A percentile compares a stretch with the other conserved stretches of the same genome.
Conservation (phyloP, 345 rosid genomes). For the thale cress (Arabidopsis thaliana) region TAIR10.1 NC_003074.8:4078501-4079000, state of each 20-base stretch:
- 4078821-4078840: conserved; percentile 1
- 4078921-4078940: conserved; percentile 30
- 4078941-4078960: conserved; percentile 19
- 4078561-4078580: not conserved
- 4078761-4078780: not conserved
- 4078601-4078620: not conserved
- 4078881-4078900: conserved; percentile 42
- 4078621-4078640: conserved; percentile 13
- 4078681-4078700: not conserved
- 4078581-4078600: not conserved
- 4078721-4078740: conserved; percentile 29
- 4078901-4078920: conserved; percentile 35
- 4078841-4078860: conserved; percentile 20
- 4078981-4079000: conserved; percentile 30
- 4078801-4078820: conserved; percentile 7
- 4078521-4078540: conserved; percentile 21
- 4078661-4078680: conserved; percentile 13
- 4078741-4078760: conserved; percentile 32
- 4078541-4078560: not conserved
- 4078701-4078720: not conserved
- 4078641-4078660: conserved; percentile 5
- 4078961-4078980: conserved; percentile 9
- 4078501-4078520: conserved; percentile 1
- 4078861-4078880: conserved; percentile 26
- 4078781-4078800: not conserved